Evolutionary conservation across 768 basidiomycete species (phyloP).

Genomic region (Suillus occidentalis): DNA sequence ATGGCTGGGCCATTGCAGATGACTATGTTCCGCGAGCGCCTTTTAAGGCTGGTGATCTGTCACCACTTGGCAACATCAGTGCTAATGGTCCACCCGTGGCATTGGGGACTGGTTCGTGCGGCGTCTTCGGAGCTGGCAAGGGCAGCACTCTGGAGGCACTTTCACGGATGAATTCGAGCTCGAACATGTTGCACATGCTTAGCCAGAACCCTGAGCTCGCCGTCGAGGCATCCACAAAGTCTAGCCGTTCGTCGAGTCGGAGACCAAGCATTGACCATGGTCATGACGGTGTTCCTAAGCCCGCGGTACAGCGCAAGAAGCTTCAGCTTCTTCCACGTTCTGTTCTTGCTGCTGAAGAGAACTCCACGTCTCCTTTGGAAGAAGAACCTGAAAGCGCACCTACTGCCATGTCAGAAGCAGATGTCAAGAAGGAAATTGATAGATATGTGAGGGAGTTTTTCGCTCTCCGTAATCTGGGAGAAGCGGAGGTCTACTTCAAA

Average conservation of each 20-base stretch:
- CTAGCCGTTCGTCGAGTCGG: slow-evolving; percentile 49
- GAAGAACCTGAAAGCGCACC: slow-evolving; percentile 45
- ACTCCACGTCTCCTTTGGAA: slow-evolving; percentile 39
- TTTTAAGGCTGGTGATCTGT: slow-evolving; percentile 81
- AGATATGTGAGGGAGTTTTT: slow-evolving; percentile 89
- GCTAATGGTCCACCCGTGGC: slow-evolving; percentile 62
- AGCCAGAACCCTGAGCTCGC: slow-evolving; percentile 59
- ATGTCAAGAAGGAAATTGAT: slow-evolving; percentile 72
- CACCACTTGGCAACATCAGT: slow-evolving; percentile 84
- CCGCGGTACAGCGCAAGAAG: slow-evolving; percentile 58
- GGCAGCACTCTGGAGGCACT: slow-evolving; percentile 69
- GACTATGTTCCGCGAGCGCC: slow-evolving; percentile 47
- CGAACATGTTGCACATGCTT: slow-evolving; percentile 89
- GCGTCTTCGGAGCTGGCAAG: slow-evolving; percentile 72
- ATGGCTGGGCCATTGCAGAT: slow-evolving; percentile 77
- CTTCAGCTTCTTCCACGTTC: slow-evolving; percentile 76
- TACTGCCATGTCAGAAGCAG: slow-evolving; percentile 60
- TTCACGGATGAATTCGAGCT: slow-evolving; percentile 74
- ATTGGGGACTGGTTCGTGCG: slow-evolving; percentile 84
- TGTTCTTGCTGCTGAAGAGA: slow-evolving; percentile 51
- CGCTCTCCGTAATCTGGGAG: slow-evolving; percentile 77
- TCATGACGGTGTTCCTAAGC: slow-evolving; percentile 45
- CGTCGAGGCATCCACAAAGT: slow-evolving; percentile 52
- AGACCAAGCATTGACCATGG: slow-evolving; percentile 53
- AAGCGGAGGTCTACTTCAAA: slow-evolving; percentile 86